Conservation (phyloP, 1,284 basidiomycete species). For the Ustanciosporium gigantosporum region DNA sequence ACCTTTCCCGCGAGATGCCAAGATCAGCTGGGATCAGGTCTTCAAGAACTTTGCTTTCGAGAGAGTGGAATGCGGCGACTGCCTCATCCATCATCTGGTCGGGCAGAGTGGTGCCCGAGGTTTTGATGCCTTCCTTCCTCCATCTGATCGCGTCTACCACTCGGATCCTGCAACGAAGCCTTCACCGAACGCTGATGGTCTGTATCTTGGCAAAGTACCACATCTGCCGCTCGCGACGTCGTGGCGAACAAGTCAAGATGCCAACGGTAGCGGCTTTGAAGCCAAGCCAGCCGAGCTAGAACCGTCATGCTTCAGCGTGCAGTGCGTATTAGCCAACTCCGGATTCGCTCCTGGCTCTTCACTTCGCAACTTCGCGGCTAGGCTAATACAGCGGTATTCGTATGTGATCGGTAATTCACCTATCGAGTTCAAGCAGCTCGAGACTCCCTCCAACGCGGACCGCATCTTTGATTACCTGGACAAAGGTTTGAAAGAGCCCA, state of each 20-base stretch:
- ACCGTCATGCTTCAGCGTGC: slow-evolving; percentile 13
- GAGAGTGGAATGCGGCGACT: slow-evolving; percentile 34
- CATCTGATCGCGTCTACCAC: slow-evolving; percentile 2
- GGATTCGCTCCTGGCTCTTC: slow-evolving; percentile 7
- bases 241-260: background rate
- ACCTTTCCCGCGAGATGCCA: background rate
- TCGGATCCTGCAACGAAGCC: background rate
- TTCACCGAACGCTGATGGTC: background rate
- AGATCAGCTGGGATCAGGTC: slow-evolving; percentile 15
- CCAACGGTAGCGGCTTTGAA: background rate
- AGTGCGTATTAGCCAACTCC: slow-evolving; percentile 13
- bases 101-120: slow-evolving; percentile 21
- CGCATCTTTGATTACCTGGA: slow-evolving; percentile 3
- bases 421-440: slow-evolving; percentile 19
- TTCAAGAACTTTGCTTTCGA: slow-evolving; percentile 33
- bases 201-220: slow-evolving; percentile 4
- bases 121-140: slow-evolving; percentile 26
- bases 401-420: slow-evolving; percentile 32
- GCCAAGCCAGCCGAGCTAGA: slow-evolving; percentile 3
- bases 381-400: slow-evolving; percentile 35
- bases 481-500: background rate
- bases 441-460: slow-evolving; percentile 10
- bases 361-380: slow-evolving; percentile 12
- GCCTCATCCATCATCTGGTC: slow-evolving; percentile 35
- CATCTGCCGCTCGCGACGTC: slow-evolving; percentile 22